A percentile compares a stretch with the other conserved stretches of the same genome.
phyloP scores from a whole-genome alignment of 2,329 filamentous ascomycete genomes.

The Calonectria hawksworthii region DNA sequence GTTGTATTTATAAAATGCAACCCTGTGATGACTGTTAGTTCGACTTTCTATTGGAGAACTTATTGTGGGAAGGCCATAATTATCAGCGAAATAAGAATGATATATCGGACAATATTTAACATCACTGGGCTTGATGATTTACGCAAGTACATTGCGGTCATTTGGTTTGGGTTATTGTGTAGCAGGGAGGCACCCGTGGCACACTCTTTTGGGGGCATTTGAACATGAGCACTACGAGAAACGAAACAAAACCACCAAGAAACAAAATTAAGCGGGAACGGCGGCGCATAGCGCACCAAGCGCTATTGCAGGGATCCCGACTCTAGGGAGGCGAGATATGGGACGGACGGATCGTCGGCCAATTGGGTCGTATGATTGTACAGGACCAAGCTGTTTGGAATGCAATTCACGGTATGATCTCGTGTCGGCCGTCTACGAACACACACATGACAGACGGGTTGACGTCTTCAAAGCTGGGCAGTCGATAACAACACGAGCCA shows the following conservation, averaged over 20 bases:
- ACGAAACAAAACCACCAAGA: constrained; percentile 18
- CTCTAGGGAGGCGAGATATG: constrained; percentile 21
- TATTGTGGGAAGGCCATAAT: neutral
- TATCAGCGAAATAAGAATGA: neutral
- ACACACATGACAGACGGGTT: constrained; percentile 17
- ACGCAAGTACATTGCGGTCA: neutral
- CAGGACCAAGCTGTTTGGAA: constrained; percentile 22
- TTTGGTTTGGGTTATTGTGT: neutral
- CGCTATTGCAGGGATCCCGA: constrained; percentile 14
- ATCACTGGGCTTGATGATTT: neutral
- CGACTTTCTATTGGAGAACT: neutral
- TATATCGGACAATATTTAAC: too few relatives aligned
- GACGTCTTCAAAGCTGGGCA: neutral
- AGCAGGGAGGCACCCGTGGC: neutral
- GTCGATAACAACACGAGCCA: constrained; percentile 29
- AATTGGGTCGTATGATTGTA: constrained; percentile 22
- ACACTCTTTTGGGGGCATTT: neutral
- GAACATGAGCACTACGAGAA: neutral
- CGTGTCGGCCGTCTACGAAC: neutral
- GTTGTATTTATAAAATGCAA: neutral
- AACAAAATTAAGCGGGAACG: neutral
- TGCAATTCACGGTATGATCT: constrained; percentile 23
- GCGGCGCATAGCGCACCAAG: constrained; percentile 1
- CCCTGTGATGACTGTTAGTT: neutral
- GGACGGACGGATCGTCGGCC: constrained; percentile 4